phyloP scores from a whole-genome alignment of 2,329 filamentous ascomycete species.

The Ophiosphaerella herpotricha region DNA sequence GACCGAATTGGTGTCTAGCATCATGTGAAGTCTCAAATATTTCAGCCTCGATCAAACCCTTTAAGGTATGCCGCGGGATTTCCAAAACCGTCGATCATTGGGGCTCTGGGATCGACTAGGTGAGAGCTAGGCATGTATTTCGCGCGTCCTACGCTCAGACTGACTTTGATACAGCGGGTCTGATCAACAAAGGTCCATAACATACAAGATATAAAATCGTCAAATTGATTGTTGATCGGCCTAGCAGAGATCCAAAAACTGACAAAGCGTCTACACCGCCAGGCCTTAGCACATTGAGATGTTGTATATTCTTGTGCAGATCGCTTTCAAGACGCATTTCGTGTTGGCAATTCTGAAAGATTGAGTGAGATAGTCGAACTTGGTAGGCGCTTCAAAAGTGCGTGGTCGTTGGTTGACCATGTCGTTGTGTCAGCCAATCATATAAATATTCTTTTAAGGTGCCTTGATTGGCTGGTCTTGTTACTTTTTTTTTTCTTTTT shows the following conservation, averaged over 20 bases:
- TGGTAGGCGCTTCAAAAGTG: too few relatives aligned
- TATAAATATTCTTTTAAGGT: background rate
- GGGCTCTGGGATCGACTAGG: constrained; percentile 2
- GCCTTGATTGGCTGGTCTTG: background rate
- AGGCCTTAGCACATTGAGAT: too few relatives aligned
- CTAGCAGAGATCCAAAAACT: background rate
- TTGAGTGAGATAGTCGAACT: too few relatives aligned
- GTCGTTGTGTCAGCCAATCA: background rate
- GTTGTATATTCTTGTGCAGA: too few relatives aligned
- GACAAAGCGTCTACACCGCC: too few relatives aligned
- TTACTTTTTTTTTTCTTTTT: too few relatives aligned
- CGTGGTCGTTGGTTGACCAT: background rate
- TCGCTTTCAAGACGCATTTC: too few relatives aligned
- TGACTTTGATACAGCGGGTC: constrained; percentile 7
- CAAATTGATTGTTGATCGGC: background rate
- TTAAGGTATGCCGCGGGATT: constrained; percentile 9
- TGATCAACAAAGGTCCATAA: constrained; percentile 5
- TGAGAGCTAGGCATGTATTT: constrained; percentile 15
- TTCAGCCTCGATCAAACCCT: constrained; percentile 28
- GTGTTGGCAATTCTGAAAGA: too few relatives aligned
- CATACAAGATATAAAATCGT: constrained; percentile 5
- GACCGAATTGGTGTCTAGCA: constrained; percentile 17
- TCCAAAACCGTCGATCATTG: constrained; percentile 15
- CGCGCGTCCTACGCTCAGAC: background rate
- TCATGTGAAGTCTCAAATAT: constrained; percentile 30